Evolutionary conservation across 768 basidiomycete species (phyloP), one percentile per base, ranked within the genome.

Genomic region (Naganishia friedmannii): DNA sequence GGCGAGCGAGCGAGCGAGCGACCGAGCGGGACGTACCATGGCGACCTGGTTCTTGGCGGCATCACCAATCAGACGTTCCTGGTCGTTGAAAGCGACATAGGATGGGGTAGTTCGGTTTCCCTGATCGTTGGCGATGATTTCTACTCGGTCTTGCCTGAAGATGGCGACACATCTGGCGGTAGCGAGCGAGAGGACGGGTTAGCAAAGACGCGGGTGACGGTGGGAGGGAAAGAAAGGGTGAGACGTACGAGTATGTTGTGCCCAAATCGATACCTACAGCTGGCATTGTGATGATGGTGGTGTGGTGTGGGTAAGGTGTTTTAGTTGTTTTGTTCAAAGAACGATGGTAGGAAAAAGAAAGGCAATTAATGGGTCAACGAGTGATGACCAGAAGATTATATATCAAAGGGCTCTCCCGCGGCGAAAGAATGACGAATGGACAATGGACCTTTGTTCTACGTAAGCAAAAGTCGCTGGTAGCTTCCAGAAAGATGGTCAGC

Each of bases 1-100:
- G n/a, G n/a, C n/a, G n/a, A n/a, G n/a, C n/a, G 12, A 1, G 12
- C 6, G 23, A 42, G 39, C n/a, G 6, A 42, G 60, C 31, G 23
- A 12, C 7, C 4, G 4, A 21, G 3, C 3, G 29, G 7, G 34
- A 45, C 60, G 23, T 37, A 63, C 60, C 45, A 63, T 57, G n/a
- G 66, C 51, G 66, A 69, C 75, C 75, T 83, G 82, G 83, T 97
- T 97, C 86, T 97, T 97, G 67, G 95, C 95, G 76, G 95, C 95
- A 86, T 98, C 95, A 78, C 94, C 95, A 80, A 98, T 97, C 76
- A 98, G 87, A 85, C 95, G 93, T 86, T 97, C 95, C 72, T 85
- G 89, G 77, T 92, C 91, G 73, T 91, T 90, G 86, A 95, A 95
- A 63, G 93, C 88, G 83, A 96, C 93, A 82, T 94, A 95, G 9